phyloP scores from a whole-genome alignment of 1,284 basidiomycete genomes.

The Coniferiporia sulphurascens region DNA sequence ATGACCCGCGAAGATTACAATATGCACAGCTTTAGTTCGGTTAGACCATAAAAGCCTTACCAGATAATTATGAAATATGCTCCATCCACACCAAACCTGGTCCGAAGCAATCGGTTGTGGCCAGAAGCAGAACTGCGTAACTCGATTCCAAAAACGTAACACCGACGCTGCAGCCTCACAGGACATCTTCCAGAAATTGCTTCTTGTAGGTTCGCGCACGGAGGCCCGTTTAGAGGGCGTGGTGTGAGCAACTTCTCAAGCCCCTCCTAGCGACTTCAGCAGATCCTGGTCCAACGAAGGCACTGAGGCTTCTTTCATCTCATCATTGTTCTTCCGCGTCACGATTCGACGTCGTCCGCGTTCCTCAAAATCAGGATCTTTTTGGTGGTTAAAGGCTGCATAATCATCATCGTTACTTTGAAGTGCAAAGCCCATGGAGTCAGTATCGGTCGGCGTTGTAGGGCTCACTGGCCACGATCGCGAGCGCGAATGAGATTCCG shows the following conservation, averaged over 20 bases:
- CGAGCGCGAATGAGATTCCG: conserved; percentile 11
- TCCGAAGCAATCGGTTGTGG: too few relatives aligned
- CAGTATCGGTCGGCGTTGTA: conserved; percentile 7
- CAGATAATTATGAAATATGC: too few relatives aligned
- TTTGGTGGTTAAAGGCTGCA: neutral
- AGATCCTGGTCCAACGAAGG: neutral
- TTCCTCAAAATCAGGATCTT: neutral
- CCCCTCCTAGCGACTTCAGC: neutral
- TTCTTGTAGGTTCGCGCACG: too few relatives aligned
- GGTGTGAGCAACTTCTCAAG: neutral
- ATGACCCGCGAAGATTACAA: too few relatives aligned
- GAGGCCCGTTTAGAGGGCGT: too few relatives aligned
- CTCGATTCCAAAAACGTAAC: too few relatives aligned
- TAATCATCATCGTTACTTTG: neutral
- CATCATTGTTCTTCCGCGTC: neutral
- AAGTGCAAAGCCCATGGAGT: neutral
- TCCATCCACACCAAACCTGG: too few relatives aligned
- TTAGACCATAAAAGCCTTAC: too few relatives aligned
- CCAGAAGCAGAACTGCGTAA: too few relatives aligned
- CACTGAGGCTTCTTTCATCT: neutral
- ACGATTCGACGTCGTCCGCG: neutral
- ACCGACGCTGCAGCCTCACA: too few relatives aligned
- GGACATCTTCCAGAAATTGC: too few relatives aligned
- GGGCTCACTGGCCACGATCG: conserved; percentile 6
- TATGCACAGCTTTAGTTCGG: too few relatives aligned